Evolutionary conservation across 2,329 filamentous ascomycete species (phyloP), one percentile per base, ranked within the genome.

Genomic region (Rutstroemia sydowiana): DNA sequence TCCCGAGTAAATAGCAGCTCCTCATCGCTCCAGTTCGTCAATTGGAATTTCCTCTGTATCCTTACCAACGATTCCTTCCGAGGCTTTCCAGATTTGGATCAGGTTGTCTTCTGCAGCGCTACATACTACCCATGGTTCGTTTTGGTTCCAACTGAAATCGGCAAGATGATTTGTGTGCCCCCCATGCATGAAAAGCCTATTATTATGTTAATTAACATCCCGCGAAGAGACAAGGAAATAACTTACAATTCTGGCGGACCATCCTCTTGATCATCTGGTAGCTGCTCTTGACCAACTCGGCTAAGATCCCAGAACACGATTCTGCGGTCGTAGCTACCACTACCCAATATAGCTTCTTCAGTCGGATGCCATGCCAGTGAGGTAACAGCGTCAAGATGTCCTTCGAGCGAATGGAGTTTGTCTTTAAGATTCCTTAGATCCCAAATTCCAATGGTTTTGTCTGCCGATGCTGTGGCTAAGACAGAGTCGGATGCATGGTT

Each of bases 231-330:
- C 5, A 13, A 13, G 28, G 7, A 20, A 18, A 34, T 51, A 13
- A 79, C 86, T 71, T 76, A 93, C 87, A 98, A 76, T 70, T 98
- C 93, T 47, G 93, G 92, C 1, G 91, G 88, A 0, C 93, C 93
- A 66, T 98, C 93, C 61, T 97, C 92, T 45, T 86, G 85, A 69
- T 98, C 93, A 60, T 98, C 95, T 2, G 90, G 89, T 10, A 88
- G 85, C 70, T 97, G 93, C 71, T 98, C 93, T 65, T 95, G 89
- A 44, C 95, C 93, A 41, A 95, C 86, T 51, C 86, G 82, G 63
- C 88, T 91, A 41, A 97, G 76, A 67, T 98, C 93, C 93, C 93
- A 98, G 73, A 97, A 93, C 67, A 95, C 86, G 58, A 98, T 87
- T 60, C 95, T 82, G 43, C 93, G 82, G 67, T 98, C 93, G 66